Base-by-base conservation (phyloP, 768 basidiomycete genomes). In the Suillus placidus region DNA sequence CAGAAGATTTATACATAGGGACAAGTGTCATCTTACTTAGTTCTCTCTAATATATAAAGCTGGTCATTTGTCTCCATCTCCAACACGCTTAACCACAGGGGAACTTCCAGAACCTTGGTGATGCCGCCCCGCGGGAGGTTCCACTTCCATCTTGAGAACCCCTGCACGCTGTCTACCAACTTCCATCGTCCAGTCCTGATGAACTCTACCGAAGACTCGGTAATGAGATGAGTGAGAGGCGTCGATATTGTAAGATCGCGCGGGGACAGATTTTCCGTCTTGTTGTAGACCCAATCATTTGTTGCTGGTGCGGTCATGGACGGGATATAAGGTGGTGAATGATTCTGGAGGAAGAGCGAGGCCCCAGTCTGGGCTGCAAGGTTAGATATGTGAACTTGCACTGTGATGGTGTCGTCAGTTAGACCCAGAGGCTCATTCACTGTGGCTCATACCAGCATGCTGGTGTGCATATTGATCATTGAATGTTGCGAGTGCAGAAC, bases 301-400 rank as follows among this genome's bases (percentile, higher is more conserved):
- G 71, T 60, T 45, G 69, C 42, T 49, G 64, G 47, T 62, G 68
- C 58, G 60, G 38, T 42, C 57, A 68, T 61, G 60, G 70, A 62
- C 20, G 65, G 57, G 51, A 61, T 80, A 73, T 83, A 83, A 2
- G 94, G 91, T 1, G 84, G 82, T 0, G 88, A 77, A 63, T 90
- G 80, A 26, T 85, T 82, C 47, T 93, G 92, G 26, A 88, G 86
- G 82, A 98, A 97, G 62, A 95, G 87, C 0, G 94, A 91, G 3
- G 94, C 92, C 3, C 97, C 97, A 0, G 91, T 94, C 76, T 97
- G 95, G 2, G 93, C 89, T 1, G 93, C 91, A 52, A 94, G 85
- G 68, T 96, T 92, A 60, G 87, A 89, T 52, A 97, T 87, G 71
- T 96, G 91, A 4, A 97, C 85, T 64, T 89, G 86, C 43, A 87